Percentiles rank a stretch among this genome's conserved stretches.
Evolutionary conservation across 2,329 filamentous ascomycete genomes (phyloP).

Genomic region (Elsinoe arachidis): DNA sequence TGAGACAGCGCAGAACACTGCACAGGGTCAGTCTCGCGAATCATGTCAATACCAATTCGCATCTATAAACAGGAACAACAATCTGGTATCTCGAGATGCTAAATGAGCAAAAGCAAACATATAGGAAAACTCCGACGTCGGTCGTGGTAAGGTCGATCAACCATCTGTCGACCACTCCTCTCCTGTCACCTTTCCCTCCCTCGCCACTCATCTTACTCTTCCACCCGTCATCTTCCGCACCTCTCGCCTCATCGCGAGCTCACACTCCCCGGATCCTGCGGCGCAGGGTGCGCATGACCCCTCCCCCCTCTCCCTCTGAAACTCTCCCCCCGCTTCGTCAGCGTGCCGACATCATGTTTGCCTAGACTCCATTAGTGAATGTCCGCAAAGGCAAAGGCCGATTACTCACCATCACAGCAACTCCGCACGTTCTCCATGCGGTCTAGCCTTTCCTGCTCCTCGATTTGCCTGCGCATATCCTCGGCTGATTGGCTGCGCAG

Average conservation of each 20-base stretch:
- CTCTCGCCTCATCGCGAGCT: background rate
- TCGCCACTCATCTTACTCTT: background rate
- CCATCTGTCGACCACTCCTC: background rate
- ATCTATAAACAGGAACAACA: background rate
- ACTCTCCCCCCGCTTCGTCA: constrained; percentile 22
- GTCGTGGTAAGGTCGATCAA: background rate
- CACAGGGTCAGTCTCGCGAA: background rate
- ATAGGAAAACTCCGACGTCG: background rate
- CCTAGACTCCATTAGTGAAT: constrained; percentile 26
- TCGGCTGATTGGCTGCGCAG: constrained; percentile 63
- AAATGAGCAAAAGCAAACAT: background rate
- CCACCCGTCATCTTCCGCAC: background rate
- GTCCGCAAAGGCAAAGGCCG: constrained; percentile 5
- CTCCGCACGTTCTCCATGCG: constrained; percentile 89
- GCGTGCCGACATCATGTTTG: constrained; percentile 44
- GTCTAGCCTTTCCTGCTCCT: constrained; percentile 64
- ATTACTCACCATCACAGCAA: constrained; percentile 83
- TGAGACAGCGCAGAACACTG: background rate
- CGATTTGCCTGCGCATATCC: constrained; percentile 70
- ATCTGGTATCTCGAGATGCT: constrained; percentile 10
- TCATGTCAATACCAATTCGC: constrained; percentile 8
- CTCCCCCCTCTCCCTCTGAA: constrained; percentile 14
- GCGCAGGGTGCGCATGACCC: background rate
- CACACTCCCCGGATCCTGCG: constrained; percentile 4
- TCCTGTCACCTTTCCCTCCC: background rate